Evolutionary conservation across 768 basidiomycete species (phyloP), one percentile per base, ranked within the genome.

Genomic region (Boletus rex-veris): DNA sequence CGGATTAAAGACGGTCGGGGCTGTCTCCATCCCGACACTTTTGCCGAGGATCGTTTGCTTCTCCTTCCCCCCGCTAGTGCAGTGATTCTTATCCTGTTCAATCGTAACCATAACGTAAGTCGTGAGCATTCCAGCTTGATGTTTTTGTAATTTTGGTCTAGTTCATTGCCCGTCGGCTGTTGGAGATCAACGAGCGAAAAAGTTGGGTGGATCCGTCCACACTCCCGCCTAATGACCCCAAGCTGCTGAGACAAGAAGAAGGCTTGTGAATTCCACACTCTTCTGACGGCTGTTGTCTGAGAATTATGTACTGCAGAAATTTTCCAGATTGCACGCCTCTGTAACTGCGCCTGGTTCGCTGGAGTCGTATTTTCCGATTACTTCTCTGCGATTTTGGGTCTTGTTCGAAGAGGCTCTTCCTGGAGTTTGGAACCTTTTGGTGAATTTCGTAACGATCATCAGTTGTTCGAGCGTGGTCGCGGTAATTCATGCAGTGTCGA

Each of bases 401-500:
- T 92, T 15, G 81, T 87, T 43, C 75, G 90, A 50, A 73, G 85
- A 48, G 91, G 91, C 0, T 90, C 74, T 52, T 83, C 70, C 57
- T 93, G 91, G 91, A 85, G 80, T 69, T 70, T 92, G 66, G 78
- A 79, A 59, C 89, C 90, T 3, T 90, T 93, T 57, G 78, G 78
- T 19, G 86, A 90, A 80, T 80, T 92, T 4, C 76, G 90, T 28
- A 71, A 71, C 0, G 83, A 88, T 52, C 88, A 86, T 62, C 69
- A 80, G 5, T 63, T 85, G 10, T 88, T 91, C 42, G 88, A 90
- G 64, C 79, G 91, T 54, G 91, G 90, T 5, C 81, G 82, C 45
- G 90, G 91, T 3, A 92, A 93, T 64, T 80, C 82, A 14, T 86
- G 85, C 69, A 90, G 88, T 69, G 86, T 90, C 30, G 90, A 93